Conservation (phyloP, 352 stramenopile species). For the Phytophthora tubulina region DNA sequence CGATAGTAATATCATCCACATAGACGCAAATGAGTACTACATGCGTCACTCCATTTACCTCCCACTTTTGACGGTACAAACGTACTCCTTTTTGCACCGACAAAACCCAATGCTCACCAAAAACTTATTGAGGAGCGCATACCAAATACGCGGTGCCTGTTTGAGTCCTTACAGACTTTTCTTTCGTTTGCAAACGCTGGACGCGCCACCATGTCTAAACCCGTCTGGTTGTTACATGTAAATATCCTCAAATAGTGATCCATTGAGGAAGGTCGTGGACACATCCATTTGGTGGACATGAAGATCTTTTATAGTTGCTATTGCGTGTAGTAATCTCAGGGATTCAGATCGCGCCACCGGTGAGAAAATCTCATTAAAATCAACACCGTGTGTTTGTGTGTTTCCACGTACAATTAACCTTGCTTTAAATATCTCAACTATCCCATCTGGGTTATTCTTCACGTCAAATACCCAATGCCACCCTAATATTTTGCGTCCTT, state of each 20-base stretch:
- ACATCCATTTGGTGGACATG: conserved; percentile 12
- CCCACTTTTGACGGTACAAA: too few species aligned
- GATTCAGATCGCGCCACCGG: not conserved
- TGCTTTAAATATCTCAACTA: conserved; percentile 1
- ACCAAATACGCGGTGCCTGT: not conserved
- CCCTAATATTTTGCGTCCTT: conserved; percentile 1
- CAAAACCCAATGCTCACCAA: not conserved
- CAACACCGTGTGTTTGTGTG: conserved; percentile 5
- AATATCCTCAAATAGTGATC: conserved; percentile 4
- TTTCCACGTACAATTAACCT: conserved; percentile 6
- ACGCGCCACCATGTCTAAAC: not conserved
- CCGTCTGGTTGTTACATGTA: not conserved
- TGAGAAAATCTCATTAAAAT: conserved; percentile 5
- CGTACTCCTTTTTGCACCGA: too few species aligned
- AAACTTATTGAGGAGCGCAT: conserved; percentile 5
- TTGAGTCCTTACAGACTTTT: conserved; percentile 3
- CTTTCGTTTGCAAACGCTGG: not conserved
- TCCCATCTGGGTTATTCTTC: not conserved
- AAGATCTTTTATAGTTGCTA: conserved; percentile 5
- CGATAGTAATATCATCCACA: not conserved
- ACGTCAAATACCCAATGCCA: conserved; percentile 11
- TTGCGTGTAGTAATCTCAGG: not conserved
- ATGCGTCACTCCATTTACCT: too few species aligned
- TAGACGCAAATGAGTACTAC: too few species aligned
- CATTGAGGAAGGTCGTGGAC: not conserved